A percentile compares a stretch with the other conserved stretches of the same genome.
Conservation (phyloP, 352 stramenopile species). For the Plasmopara muralis region DNA sequence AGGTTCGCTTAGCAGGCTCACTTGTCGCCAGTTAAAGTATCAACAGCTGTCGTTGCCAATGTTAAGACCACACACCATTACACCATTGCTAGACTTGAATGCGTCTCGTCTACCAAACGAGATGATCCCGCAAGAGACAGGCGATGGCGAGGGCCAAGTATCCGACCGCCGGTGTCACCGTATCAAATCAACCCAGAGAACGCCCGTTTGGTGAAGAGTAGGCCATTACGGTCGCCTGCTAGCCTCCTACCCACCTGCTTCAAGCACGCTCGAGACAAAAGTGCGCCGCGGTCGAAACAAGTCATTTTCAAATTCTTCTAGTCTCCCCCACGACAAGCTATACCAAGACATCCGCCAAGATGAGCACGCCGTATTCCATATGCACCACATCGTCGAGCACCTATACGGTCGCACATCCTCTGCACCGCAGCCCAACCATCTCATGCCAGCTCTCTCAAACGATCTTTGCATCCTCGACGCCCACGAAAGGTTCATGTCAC, state of each 20-base stretch:
- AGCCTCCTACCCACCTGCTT: neutral
- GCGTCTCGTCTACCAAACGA: constrained; percentile 25
- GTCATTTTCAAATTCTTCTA: constrained; percentile 24
- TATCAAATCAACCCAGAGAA: neutral
- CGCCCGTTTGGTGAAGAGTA: neutral
- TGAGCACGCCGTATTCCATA: constrained; percentile 14
- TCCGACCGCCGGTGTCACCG: constrained; percentile 10
- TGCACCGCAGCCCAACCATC: constrained; percentile 9
- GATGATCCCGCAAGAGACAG: constrained; percentile 18
- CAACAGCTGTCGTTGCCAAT: neutral
- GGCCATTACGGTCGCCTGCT: neutral
- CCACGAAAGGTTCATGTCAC: constrained; percentile 2
- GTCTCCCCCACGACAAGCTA: too few species aligned
- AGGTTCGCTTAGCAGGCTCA: constrained; percentile 16
- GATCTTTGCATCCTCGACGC: constrained; percentile 1
- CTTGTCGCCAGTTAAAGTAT: constrained; percentile 17
- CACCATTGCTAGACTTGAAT: constrained; percentile 1
- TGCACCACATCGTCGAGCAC: constrained; percentile 10
- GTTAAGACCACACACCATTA: neutral
- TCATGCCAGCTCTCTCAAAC: neutral
- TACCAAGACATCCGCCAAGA: neutral
- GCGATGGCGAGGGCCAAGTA: constrained; percentile 21
- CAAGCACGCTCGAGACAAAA: constrained; percentile 1
- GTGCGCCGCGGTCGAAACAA: constrained; percentile 10
- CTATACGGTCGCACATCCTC: constrained; percentile 17